phyloP scores from a whole-genome alignment of 345 rosid species.

The Lumnitzera racemosa region DNA sequence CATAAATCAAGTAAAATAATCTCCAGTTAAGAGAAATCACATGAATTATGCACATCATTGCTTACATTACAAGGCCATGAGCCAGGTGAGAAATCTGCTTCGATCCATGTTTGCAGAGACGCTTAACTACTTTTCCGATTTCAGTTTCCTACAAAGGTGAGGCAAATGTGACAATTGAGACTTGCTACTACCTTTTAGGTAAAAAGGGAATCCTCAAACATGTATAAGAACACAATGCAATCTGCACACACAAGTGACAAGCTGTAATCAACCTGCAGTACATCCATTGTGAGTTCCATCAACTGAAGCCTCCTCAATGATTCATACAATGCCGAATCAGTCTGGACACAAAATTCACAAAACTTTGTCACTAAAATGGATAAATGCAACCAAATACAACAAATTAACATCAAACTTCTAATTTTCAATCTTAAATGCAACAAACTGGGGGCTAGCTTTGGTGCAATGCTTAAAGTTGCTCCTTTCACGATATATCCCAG shows the following conservation, averaged over 20 bases:
- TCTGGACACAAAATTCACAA: constrained; percentile 32
- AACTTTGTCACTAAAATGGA: neutral
- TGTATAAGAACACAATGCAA: neutral
- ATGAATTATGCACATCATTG: neutral
- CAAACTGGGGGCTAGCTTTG: no score
- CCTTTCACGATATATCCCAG: no score
- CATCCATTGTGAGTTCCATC: constrained; percentile 69
- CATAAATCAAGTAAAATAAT: no score
- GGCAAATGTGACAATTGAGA: neutral
- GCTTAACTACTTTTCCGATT: constrained; percentile 89
- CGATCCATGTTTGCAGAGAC: constrained; percentile 59
- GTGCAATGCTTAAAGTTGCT: no score
- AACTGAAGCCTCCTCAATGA: constrained; percentile 70
- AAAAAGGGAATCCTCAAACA: no score
- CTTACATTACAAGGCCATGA: constrained; percentile 63
- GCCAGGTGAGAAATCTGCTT: constrained; percentile 53
- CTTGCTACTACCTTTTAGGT: neutral
- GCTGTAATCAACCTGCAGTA: constrained; percentile 45
- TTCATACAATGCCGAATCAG: constrained; percentile 59
- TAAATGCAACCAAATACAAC: constrained; percentile 3
- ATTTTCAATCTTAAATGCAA: no score
- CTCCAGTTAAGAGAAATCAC: neutral
- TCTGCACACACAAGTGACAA: constrained; percentile 7
- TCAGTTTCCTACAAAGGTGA: constrained; percentile 54
- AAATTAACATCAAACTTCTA: no score